Base-by-base conservation (phyloP, 371 early-diverging fungal genomes). In the Haplosporangium sp. region DNA sequence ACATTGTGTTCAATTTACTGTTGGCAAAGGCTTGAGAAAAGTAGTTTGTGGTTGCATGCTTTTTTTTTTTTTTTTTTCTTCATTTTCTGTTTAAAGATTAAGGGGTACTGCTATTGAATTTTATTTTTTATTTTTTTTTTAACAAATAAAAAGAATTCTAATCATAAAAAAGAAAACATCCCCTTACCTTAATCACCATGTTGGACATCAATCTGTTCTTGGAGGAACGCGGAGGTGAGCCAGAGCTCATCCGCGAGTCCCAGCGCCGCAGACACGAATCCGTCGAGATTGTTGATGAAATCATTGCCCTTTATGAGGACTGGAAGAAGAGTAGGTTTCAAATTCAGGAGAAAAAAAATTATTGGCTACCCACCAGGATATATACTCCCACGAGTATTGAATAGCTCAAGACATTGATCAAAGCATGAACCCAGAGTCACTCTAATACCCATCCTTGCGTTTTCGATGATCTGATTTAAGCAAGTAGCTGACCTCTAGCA, bases 141-240 rank as follows among this genome's bases (percentile, higher is more conserved):
- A 27, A 27, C 27, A 27, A 27, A 27, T 27, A 27, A 27, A 27
- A 27, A 27, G 27, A 27, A 27, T 27, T 27, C 27, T 27, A 44
- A 61, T n/a, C 44, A 42, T 48, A 44, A 8, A 38, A 34, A 39
- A 17, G 38, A 34, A 40, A 69, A 40, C 39, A 59, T 15, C 58
- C 53, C 6, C 20, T 39, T 61, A 63, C 38, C 56, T 38, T 38
- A 50, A 38, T 20, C 58, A 74, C 38, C 68, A 94, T 94, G 94
- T 85, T 95, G 71, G 98, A 98, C 84, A 95, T 97, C 85, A 96
- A 94, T 82, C 88, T 96, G 72, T 92, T 99, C 71, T 88, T 96
- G 61, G 91, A 88, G 65, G 96, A 96, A 59, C 96, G 95, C 86
- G 99, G 99, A 77, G 98, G 98, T 65, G 95, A 98, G 74, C 98